These are phyloP conservation scores for Chlorella sp. DNA, from an alignment of 139 green algal genomes.

Conservation along the genomic window DNA sequence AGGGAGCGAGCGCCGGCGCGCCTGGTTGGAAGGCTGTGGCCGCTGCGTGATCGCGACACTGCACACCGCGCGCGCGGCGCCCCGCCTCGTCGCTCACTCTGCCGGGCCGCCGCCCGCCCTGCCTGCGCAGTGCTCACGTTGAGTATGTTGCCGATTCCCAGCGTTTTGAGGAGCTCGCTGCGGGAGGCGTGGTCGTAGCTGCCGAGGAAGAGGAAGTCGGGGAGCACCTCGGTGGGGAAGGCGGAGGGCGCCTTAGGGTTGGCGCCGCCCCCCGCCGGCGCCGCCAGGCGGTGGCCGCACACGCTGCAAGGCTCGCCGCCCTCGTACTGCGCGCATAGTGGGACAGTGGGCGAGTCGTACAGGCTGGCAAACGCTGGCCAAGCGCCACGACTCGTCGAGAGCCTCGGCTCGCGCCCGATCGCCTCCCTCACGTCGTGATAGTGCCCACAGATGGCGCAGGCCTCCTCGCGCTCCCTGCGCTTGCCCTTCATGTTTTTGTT, in stretches of 20 bases:
- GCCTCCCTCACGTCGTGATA: conserved; percentile 81
- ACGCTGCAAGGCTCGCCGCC: conserved; percentile 78
- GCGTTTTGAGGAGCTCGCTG: conserved; percentile 80
- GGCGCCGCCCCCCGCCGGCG: not conserved
- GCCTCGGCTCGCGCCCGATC: not conserved
- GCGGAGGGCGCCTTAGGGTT: conserved; percentile 11
- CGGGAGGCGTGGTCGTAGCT: conserved; percentile 89
- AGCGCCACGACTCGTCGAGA: not conserved
- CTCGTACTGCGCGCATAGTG: conserved; percentile 61
- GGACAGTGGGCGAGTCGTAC: not conserved
- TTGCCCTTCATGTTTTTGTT: conserved; percentile 30
- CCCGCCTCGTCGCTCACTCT: not conserved
- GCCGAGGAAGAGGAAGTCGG: conserved; percentile 84
- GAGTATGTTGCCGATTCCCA: conserved; percentile 85
- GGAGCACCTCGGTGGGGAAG: conserved; percentile 80
- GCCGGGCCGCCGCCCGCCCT: not conserved
- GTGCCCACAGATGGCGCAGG: conserved; percentile 85
- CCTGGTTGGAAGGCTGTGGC: not conserved
- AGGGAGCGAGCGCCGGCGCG: not conserved
- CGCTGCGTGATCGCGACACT: not conserved
- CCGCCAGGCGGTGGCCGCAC: conserved; percentile 78
- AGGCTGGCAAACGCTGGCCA: not conserved
- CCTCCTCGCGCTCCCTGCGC: conserved; percentile 70
- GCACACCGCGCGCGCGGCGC: not conserved
- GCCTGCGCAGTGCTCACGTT: conserved; percentile 68